phyloP scores from a whole-genome alignment of 108 stramenopile species.

The Skeletonema tropicum region DNA sequence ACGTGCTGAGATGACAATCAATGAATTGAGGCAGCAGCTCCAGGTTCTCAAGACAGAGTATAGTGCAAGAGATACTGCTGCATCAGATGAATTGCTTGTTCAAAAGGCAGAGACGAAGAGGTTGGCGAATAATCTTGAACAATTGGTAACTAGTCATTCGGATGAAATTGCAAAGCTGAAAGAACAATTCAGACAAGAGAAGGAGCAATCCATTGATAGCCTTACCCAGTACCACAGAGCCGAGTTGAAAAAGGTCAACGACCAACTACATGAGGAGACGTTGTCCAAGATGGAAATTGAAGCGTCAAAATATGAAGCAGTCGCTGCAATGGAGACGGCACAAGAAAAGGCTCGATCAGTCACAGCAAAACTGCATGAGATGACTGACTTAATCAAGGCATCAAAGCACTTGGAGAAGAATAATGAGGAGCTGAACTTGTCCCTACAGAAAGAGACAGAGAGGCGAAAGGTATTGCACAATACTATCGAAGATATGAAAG shows the following conservation, averaged over 20 bases:
- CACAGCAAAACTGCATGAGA: constrained; percentile 29
- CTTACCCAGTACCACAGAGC: neutral
- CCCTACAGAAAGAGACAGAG: constrained; percentile 51
- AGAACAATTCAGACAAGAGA: constrained; percentile 13
- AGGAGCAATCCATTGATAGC: constrained; percentile 18
- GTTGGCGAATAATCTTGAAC: constrained; percentile 7
- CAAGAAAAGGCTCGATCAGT: constrained; percentile 21
- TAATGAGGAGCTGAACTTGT: constrained; percentile 58
- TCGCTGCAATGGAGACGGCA: constrained; percentile 30
- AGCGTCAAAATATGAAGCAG: constrained; percentile 32
- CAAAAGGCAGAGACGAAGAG: constrained; percentile 4
- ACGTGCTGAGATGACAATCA: constrained; percentile 12
- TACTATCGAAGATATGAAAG: constrained; percentile 72
- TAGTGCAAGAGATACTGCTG: neutral
- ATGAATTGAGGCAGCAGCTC: constrained; percentile 24
- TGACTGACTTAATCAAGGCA: constrained; percentile 38
- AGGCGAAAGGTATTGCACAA: constrained; percentile 70
- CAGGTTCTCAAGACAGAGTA: neutral
- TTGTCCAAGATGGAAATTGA: constrained; percentile 34
- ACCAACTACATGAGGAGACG: constrained; percentile 34
- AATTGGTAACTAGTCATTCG: constrained; percentile 1
- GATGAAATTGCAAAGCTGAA: constrained; percentile 3
- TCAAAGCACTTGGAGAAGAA: constrained; percentile 41
- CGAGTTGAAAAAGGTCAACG: constrained; percentile 21
- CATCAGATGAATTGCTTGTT: neutral